Evolutionary conservation across 257 asterid species (phyloP).

Genomic region (Solanum stenotomum): DNA sequence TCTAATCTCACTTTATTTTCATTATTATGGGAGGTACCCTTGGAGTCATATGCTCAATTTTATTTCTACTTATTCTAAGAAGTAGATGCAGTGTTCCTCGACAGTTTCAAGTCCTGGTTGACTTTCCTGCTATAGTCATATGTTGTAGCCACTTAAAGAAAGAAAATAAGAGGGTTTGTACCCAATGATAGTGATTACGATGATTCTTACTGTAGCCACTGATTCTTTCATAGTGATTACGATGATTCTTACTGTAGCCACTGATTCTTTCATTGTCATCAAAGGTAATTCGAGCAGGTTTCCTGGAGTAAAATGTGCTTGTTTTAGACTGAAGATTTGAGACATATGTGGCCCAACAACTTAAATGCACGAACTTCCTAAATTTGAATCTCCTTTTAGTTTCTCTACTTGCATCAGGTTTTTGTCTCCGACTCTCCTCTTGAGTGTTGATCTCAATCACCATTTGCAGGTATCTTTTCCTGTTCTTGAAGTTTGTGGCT

Average conservation of each 20-base stretch:
- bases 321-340: background rate
- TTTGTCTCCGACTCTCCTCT: background rate
- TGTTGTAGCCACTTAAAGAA: background rate
- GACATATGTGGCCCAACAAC: background rate
- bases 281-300: background rate
- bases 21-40: background rate
- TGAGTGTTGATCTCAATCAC: background rate
- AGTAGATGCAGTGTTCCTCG: background rate
- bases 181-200: background rate
- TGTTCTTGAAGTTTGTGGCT: constrained; percentile 46
- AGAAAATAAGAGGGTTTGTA: background rate
- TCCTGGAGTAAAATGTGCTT: background rate
- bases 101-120: background rate
- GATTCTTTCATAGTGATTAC: background rate
- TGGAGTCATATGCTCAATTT: background rate
- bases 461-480: constrained; percentile 38
- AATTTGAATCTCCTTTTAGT: background rate
- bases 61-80: background rate
- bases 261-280: background rate
- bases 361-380: background rate
- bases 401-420: background rate
- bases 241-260: background rate
- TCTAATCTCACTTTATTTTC: background rate
- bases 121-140: background rate
- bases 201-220: background rate